A percentile compares a stretch with the other conserved stretches of the same genome.
phyloP scores from a whole-genome alignment of 768 basidiomycete species.

The Suillus decipiens region DNA sequence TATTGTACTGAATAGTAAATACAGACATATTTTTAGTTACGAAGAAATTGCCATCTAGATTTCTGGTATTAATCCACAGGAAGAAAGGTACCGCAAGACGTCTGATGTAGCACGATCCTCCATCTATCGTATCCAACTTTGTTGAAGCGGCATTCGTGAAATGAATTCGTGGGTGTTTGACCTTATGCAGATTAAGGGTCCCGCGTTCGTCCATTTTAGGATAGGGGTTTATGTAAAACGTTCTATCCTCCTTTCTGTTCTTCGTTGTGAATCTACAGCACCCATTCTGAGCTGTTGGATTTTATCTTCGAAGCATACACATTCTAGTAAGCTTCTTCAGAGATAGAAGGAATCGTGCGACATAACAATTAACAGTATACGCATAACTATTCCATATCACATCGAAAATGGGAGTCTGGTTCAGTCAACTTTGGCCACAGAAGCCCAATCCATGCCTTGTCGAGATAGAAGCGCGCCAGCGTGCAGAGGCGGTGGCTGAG shows the following conservation, averaged over 20 bases:
- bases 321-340: background rate
- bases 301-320: background rate
- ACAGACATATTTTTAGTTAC: background rate
- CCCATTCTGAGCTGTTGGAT: background rate
- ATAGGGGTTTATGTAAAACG: background rate
- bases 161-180: background rate
- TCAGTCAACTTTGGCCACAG: background rate
- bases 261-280: background rate
- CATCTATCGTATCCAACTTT: background rate
- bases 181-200: background rate
- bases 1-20: background rate
- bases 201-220: background rate
- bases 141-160: background rate
- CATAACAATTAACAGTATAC: background rate
- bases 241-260: background rate
- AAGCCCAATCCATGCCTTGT: constrained; percentile 1
- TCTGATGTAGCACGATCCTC: background rate
- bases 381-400: background rate
- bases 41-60: no score
- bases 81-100: background rate
- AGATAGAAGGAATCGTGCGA: background rate
- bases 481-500: constrained; percentile 8
- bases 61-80: background rate
- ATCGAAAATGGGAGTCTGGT: background rate
- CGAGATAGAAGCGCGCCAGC: constrained; percentile 7